phyloP scores from a whole-genome alignment of 164 flowering plant species.

The Stephania cephalantha region DNA sequence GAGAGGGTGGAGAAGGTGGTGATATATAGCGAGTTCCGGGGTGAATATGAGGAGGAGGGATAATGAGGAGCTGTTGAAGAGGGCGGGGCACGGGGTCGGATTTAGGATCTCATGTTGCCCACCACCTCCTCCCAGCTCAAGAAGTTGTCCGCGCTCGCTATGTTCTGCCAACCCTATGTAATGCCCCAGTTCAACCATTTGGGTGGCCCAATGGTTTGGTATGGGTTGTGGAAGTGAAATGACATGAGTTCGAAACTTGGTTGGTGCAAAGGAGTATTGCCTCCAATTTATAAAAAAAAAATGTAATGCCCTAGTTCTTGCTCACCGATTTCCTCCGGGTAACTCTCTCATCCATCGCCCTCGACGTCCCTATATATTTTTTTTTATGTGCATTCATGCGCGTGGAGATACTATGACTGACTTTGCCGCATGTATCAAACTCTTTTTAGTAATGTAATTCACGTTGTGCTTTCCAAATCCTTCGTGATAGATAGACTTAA shows the following conservation, averaged over 20 bases:
- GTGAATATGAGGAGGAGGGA: slow-evolving; percentile 37
- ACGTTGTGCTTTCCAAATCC: too few species aligned
- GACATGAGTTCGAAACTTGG: too few species aligned
- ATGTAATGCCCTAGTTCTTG: slow-evolving; percentile 21
- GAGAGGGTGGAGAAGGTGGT: slow-evolving; percentile 65
- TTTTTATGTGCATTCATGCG: too few species aligned
- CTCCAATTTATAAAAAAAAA: too few species aligned
- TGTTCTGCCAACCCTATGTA: slow-evolving; percentile 14
- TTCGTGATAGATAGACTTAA: too few species aligned
- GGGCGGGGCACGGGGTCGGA: slow-evolving; percentile 28
- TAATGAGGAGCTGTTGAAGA: slow-evolving; percentile 29
- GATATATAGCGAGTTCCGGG: slow-evolving; percentile 59
- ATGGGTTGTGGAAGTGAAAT: too few species aligned
- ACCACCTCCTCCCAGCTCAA: slow-evolving; percentile 31
- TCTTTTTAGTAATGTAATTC: too few species aligned
- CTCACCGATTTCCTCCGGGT: slow-evolving; percentile 48
- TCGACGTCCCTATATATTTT: too few species aligned
- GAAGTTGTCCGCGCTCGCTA: slow-evolving; percentile 27
- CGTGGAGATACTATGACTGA: too few species aligned
- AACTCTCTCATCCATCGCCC: background rate
- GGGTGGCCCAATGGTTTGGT: too few species aligned
- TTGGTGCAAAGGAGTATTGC: too few species aligned
- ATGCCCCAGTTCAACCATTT: slow-evolving; percentile 23
- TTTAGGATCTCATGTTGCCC: slow-evolving; percentile 62
- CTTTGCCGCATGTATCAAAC: too few species aligned